Evolutionary conservation across 1,139 yeast genomes (phyloP).

Genomic region (Arxiozyma bovina): DNA sequence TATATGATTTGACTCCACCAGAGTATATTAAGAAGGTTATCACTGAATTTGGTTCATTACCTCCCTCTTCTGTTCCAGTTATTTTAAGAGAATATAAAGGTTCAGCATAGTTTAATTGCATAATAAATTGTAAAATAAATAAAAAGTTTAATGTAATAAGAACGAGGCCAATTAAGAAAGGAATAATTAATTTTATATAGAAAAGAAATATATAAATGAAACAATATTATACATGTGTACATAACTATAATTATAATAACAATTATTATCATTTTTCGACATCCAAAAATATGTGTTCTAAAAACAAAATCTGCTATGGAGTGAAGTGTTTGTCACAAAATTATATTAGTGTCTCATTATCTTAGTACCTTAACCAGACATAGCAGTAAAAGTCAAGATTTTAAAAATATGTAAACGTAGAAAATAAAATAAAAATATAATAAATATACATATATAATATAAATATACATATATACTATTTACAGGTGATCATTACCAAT

Average conservation of each 20-base stretch:
- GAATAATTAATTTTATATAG: background rate
- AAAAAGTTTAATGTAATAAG: background rate
- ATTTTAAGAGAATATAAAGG: slow-evolving; percentile 82
- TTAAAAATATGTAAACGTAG: background rate
- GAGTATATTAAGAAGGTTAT: slow-evolving; percentile 88
- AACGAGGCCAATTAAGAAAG: background rate
- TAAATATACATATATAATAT: background rate
- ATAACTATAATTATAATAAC: background rate
- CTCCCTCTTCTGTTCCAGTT: slow-evolving; percentile 96
- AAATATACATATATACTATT: background rate
- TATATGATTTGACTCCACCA: slow-evolving; percentile 94
- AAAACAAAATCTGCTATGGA: no score
- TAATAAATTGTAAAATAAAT: background rate
- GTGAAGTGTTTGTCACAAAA: background rate
- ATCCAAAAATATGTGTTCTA: background rate
- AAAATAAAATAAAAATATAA: no score
- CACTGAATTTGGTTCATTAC: slow-evolving; percentile 92
- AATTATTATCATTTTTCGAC: background rate
- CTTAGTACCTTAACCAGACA: background rate
- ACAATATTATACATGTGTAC: background rate
- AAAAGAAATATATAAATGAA: background rate
- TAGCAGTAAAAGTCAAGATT: no score
- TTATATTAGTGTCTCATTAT: no score
- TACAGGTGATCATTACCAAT: background rate
- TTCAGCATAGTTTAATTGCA: slow-evolving; percentile 19